Base-by-base conservation (phyloP, 1,284 basidiomycete genomes). In the Serendipita sp. region DNA sequence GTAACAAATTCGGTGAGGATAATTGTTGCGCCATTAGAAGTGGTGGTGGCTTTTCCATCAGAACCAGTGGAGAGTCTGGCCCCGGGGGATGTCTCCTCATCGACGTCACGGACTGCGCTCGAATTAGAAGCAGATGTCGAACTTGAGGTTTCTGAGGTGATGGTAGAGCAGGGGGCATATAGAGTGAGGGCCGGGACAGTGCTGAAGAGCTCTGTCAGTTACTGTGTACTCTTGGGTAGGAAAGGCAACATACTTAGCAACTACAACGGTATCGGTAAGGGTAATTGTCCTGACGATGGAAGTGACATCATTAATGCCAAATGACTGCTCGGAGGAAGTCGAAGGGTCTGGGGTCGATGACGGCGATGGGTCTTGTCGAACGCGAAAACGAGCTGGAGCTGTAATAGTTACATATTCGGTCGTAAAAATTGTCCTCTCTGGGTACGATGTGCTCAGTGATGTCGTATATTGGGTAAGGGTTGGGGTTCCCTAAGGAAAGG, bases 1-100 rank as follows among this genome's bases (percentile, higher is more conserved):
- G 53, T 58, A n/a, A 58, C 53, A 58, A 58, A 34, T 35, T 58
- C 53, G 26, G 26, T 58, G 53, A 58, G 22, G n/a, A 58, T n/a
- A 12, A 58, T 58, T n/a, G 53, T 58, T n/a, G 32, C 34, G 8
- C 53, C 53, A 30, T n/a, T 26, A n/a, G 53, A 58, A 5, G 53
- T 58, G 12, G 53, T 58, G 10, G 53, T 58, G 15, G 53, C 17
- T n/a, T 58, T 58, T 34, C 53, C 53, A n/a, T 58, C 53, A 10
- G 17, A n/a, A 10, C 22, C 53, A 29, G 15, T 58, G 53, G 17
- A 22, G 4, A 49, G 8, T 17, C 45, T 29, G 45, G 8, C 45
- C 45, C 8, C 5, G 6, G 45, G n/a, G 45, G 45, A n/a, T 8
- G 45, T 22, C 17, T 29, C 45, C 8, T 29, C 45, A n/a, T 49